Evolutionary conservation across 2,329 filamentous ascomycete species (phyloP), one percentile per base, ranked within the genome.

Genomic region (Coniochaeta ligniaria): DNA sequence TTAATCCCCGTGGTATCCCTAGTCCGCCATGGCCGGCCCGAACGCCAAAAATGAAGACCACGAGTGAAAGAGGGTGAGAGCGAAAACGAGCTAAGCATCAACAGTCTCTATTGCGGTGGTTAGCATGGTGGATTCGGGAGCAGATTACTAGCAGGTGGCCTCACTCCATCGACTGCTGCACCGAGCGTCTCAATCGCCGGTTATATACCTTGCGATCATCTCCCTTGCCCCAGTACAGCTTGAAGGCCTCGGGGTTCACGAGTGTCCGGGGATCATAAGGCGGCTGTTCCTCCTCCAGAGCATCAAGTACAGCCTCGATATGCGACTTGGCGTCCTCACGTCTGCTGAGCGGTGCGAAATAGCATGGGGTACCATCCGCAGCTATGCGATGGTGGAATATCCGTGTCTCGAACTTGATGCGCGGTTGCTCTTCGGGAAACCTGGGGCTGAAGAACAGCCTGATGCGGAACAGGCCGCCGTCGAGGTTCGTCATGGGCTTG

Each of bases 331-430:
- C 85, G 67, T 96, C 92, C 63, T 96, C 92, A 6, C 80, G 76
- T 56, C 83, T 85, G 61, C 71, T 74, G 0, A 75, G 70, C 22
- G 82, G 82, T 0, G 87, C 86, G 59, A 86, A 87, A 73, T 98
- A 98, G 74, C 93, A 97, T 0, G 93, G 82, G 0, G 90, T 88
- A 1, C 93, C 92, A 62, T 91, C 88, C 16, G 83, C 78, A 5
- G 92, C 89, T 55, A 99, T 89, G 16, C 91, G 87, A 66, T 96
- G 90, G 69, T 98, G 95, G 73, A 94, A 97, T 20, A 98, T 83
- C 4, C 84, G 82, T 0, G 91, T 94, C 68, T 92, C 84, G 64
- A 97, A 87, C 63, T 82, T 87, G 60, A 93, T 89, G 36, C 94
- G 87, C 26, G 94, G 95, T 68, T 96, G 91, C 67, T 96, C 91